Base-by-base conservation (phyloP, 2,329 filamentous ascomycete genomes). In the Diaporthe destruens region DNA sequence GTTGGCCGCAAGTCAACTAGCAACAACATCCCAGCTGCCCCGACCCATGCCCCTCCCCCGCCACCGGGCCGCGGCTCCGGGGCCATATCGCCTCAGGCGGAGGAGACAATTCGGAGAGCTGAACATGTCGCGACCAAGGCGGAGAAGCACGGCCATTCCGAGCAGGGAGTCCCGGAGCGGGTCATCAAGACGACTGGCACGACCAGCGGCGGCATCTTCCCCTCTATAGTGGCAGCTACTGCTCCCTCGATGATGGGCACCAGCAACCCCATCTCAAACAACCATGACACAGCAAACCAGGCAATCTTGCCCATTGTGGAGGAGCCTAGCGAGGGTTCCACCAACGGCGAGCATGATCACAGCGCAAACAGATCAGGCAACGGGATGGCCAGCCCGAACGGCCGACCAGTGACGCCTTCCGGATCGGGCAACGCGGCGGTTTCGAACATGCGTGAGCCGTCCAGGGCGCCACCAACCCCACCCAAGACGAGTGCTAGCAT, bases 281-380 rank as follows among this genome's bases (percentile, higher is more conserved):
- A 76, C 12, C 76, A 87, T 84, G 79, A 93, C 85, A 82, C 88
- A 84, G 29, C 87, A 84, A 78, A 86, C 84, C 25, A 80, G 78
- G 80, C 80, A 79, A 87, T 83, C 1, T 84, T 98, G 2, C 96
- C 96, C 0, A 92, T 98, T 12, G 95, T 98, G 8, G 94, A 98
- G 76, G 96, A 98, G 82, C 92, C 91, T n/a, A 93, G 91, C 6
- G 96, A 98, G 81, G 91, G 87, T 12, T 89, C 87, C 9, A 94
- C 92, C 73, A 87, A 90, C 32, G 90, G 90, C 1, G 89, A 87
- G 39, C 87, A 87, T 69, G 90, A 89, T 78, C 86, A 84, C 72
- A 89, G 87, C 73, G 32, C 54, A 34, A 72, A 47, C 53, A 81
- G 79, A 23, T 78, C 81, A 65, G 84, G 79, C 63, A 83, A 78